Evolutionary conservation across 176 grass and related monocot species (phyloP).

Genomic region (Lolium rigidum): DNA sequence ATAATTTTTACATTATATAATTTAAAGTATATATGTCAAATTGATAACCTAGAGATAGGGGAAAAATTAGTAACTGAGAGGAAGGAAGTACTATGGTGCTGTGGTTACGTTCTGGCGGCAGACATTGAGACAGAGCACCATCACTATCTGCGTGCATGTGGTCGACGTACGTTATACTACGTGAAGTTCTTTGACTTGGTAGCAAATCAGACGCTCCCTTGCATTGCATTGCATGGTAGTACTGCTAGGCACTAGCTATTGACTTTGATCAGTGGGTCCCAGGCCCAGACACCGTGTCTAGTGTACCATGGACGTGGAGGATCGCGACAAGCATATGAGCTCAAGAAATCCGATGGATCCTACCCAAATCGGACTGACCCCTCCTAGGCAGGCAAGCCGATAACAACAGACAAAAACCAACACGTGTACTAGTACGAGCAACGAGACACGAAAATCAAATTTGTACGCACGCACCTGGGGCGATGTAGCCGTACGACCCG

Average conservation of each 20-base stretch:
- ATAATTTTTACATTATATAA: too few relatives aligned
- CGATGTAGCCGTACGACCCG: conserved; percentile 99
- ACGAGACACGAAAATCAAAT: neutral
- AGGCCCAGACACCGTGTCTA: neutral
- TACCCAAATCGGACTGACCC: conserved; percentile 32
- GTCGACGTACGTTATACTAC: neutral
- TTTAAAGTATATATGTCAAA: too few relatives aligned
- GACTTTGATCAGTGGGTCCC: conserved; percentile 13
- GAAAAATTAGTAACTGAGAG: too few relatives aligned
- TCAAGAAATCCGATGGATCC: neutral
- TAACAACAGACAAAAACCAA: neutral
- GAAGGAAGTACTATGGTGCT: too few relatives aligned
- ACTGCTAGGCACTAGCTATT: neutral
- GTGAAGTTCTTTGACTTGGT: neutral
- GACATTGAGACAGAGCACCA: neutral
- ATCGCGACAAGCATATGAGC: conserved; percentile 1
- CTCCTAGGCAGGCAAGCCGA: neutral
- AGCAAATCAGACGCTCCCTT: neutral
- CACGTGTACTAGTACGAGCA: neutral
- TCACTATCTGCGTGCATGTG: neutral
- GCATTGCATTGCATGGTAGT: neutral
- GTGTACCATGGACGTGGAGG: too few relatives aligned
- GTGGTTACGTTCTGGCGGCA: too few relatives aligned
- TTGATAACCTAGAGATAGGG: too few relatives aligned
- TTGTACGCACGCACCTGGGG: conserved; percentile 55